Percentiles rank a stretch among this genome's conserved stretches.
These are phyloP conservation scores for Backusella liffmaniae DNA, from an alignment of 192 early-diverging fungal species.

Conservation along the genomic window DNA sequence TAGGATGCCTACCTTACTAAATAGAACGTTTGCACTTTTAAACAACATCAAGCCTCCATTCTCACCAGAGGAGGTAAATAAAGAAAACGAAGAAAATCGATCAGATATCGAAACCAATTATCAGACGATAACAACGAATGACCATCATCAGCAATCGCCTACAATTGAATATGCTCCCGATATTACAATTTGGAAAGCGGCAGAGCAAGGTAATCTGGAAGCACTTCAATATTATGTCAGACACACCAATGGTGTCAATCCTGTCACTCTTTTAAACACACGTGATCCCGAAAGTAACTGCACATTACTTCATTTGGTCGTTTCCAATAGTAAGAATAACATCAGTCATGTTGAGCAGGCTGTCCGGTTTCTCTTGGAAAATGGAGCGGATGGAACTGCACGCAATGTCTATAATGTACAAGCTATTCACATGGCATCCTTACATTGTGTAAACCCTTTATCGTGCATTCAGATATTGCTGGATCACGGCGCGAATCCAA, in stretches of 20 bases:
- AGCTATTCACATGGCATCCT: constrained; percentile 25
- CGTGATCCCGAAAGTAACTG: constrained; percentile 30
- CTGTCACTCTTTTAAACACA: constrained; percentile 14
- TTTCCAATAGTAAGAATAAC: neutral
- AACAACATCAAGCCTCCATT: constrained; percentile 19
- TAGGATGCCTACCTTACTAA: constrained; percentile 17
- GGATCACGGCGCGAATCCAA: constrained; percentile 46
- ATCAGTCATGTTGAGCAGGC: constrained; percentile 1
- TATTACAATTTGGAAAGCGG: constrained; percentile 32
- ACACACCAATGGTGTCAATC: neutral
- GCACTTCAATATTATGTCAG: constrained; percentile 27
- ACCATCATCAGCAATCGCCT: neutral
- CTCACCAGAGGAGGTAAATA: neutral
- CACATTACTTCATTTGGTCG: constrained; percentile 27
- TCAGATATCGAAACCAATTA: neutral
- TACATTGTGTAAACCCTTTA: constrained; percentile 18
- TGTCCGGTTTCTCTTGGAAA: constrained; percentile 14
- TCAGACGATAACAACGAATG: neutral
- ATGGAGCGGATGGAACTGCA: constrained; percentile 28
- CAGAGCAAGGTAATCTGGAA: constrained; percentile 25
- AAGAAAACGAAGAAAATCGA: neutral
- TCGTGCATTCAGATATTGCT: constrained; percentile 10
- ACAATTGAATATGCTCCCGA: neutral
- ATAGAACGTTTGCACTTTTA: constrained; percentile 16
- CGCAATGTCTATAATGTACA: constrained; percentile 27